phyloP scores from a whole-genome alignment of 306 rosid species.

The Vigna mungo region DNA sequence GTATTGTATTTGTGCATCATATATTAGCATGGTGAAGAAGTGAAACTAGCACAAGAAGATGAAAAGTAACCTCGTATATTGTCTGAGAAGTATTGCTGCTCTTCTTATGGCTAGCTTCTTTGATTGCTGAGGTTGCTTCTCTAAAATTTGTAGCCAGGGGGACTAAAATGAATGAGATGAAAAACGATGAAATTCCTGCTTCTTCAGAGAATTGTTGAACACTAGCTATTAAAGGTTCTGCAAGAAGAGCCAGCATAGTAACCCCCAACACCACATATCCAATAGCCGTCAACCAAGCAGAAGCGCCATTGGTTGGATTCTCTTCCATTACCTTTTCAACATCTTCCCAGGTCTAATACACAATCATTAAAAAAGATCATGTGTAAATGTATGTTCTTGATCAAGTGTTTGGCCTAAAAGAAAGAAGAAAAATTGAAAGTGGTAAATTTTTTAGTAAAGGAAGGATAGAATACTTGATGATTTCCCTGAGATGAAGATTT shows the following conservation, averaged over 20 bases:
- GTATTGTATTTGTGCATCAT: not conserved
- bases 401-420: conserved; percentile 4
- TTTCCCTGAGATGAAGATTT: conserved; percentile 38
- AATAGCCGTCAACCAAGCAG: conserved; percentile 53
- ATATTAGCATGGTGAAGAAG: not conserved
- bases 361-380: conserved; percentile 14
- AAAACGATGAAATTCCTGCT: conserved; percentile 64
- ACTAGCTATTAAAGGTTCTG: conserved; percentile 67
- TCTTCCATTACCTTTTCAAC: conserved; percentile 58
- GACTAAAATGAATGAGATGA: conserved; percentile 60
- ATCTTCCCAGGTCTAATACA: conserved; percentile 56
- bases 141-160: conserved; percentile 74
- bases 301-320: conserved; percentile 38
- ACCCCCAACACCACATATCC: conserved; percentile 51
- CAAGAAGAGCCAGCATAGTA: conserved; percentile 55
- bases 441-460: not conserved
- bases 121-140: conserved; percentile 68
- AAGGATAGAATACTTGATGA: conserved; percentile 44
- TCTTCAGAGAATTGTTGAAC: conserved; percentile 60
- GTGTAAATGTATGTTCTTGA: conserved; percentile 12
- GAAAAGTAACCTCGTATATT: conserved; percentile 63
- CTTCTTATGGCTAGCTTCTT: conserved; percentile 58
- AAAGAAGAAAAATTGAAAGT: not conserved
- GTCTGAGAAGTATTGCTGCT: conserved; percentile 63
- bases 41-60: not conserved